A percentile compares a stretch with the other conserved stretches of the same genome.
phyloP scores from a whole-genome alignment of 2,329 filamentous ascomycete species.

The Fusarium sacchari region DNA sequence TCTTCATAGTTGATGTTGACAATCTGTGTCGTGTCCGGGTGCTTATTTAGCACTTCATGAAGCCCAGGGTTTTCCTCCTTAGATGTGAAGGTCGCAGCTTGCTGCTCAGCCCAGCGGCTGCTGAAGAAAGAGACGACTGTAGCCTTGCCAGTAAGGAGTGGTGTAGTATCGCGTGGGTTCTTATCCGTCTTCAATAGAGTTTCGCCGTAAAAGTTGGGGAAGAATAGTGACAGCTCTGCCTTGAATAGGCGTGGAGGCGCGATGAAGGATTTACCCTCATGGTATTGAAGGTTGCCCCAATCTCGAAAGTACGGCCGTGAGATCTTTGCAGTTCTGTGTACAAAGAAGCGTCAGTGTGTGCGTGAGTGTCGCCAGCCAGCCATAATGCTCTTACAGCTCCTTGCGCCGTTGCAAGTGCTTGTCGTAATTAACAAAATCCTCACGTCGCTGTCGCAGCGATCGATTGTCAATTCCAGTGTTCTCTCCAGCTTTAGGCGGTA shows the following conservation, averaged over 20 bases:
- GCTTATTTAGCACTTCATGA: constrained; percentile 66
- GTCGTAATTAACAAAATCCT: constrained; percentile 86
- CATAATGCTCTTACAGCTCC: constrained; percentile 68
- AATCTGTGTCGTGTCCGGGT: constrained; percentile 70
- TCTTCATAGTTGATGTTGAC: constrained; percentile 92
- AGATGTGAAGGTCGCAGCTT: constrained; percentile 78
- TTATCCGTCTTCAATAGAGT: constrained; percentile 72
- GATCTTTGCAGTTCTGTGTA: constrained; percentile 74
- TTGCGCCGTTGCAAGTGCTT: constrained; percentile 82
- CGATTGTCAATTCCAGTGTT: constrained; percentile 82
- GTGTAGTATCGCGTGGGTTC: constrained; percentile 75
- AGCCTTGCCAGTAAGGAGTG: constrained; percentile 75
- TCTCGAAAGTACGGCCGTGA: constrained; percentile 94
- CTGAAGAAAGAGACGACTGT: constrained; percentile 85
- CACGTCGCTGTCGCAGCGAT: constrained; percentile 72
- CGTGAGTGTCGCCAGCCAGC: background rate
- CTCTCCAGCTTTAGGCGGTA: constrained; percentile 79
- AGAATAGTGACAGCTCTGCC: constrained; percentile 84
- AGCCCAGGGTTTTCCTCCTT: constrained; percentile 75
- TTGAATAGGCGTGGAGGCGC: constrained; percentile 87
- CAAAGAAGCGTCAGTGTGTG: constrained; percentile 5
- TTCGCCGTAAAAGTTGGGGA: constrained; percentile 88
- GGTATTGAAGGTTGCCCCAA: constrained; percentile 84
- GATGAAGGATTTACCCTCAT: constrained; percentile 92
- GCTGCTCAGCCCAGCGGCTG: constrained; percentile 84